Evolutionary conservation across 1,284 basidiomycete species (phyloP), one percentile per base, ranked within the genome.

Genomic region (Malassezia sp.): DNA sequence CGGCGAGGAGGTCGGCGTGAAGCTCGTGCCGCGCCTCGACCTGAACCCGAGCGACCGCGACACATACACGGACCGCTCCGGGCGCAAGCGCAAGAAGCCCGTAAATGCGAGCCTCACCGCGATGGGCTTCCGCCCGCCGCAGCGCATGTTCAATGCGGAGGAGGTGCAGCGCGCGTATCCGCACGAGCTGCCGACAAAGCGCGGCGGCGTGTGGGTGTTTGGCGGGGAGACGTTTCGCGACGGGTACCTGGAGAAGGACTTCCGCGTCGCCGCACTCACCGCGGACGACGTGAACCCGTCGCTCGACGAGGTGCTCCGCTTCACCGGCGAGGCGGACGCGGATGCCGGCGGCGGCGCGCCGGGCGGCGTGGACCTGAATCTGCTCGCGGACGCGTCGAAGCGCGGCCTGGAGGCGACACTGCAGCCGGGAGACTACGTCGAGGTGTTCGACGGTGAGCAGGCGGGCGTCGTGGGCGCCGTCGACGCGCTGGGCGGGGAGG

Each of bases 351-450:
- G 45, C 28, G 41, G 56, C 51, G 63, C 64, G 45, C 35, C 60
- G 15, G 57, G 56, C 38, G 60, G 54, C 32, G 79, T 88, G 32
- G 82, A 89, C 66, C 74, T 89, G 30, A 82, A 82, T 18, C 78
- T 85, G 49, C 87, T 93, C 52, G 85, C 87, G 0, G 86, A 89
- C 66, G 83, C 85, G 1, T 84, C 85, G 7, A 77, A 83, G 38
- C 87, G 86, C 67, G 83, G 84, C 2, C 84, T 85, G 6, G 82
- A 88, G 28, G 79, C 83, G 8, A 84, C 89, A 4, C 74, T 99
- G n/a, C 88, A 93, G 66, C 91, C 91, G 0, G 93, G 91, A 48
- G 91, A 99, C 72, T 85, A 91, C 59, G 81, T 99, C 43, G 91
- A 97, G 70, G 88, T 97, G 24, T 89, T 88, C 59, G 90, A 96